These are phyloP conservation scores for Leptographium flavum DNA, from an alignment of 2,329 filamentous ascomycete species.

Conservation along the genomic window DNA sequence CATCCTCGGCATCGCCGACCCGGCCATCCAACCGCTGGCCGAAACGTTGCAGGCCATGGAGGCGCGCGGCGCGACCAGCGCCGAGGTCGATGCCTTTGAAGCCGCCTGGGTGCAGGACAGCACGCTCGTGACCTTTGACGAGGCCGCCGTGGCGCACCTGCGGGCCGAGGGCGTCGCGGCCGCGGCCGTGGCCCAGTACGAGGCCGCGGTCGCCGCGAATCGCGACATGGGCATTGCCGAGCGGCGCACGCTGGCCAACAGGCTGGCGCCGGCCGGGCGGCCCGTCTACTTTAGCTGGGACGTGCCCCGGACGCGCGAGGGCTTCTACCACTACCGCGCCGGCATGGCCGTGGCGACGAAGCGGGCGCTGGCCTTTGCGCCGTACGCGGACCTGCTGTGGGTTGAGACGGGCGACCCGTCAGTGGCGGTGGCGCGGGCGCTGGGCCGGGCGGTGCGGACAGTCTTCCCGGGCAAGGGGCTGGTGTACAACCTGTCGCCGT, in stretches of 20 bases:
- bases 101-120: conserved; percentile 78
- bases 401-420: conserved; percentile 87
- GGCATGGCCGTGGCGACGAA: conserved; percentile 82
- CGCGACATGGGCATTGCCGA: conserved; percentile 65
- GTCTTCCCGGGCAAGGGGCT: conserved; percentile 68
- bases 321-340: conserved; percentile 79
- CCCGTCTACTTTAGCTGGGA: conserved; percentile 76
- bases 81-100: conserved; percentile 78
- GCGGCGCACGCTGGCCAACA: conserved; percentile 57
- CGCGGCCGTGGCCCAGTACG: conserved; percentile 53
- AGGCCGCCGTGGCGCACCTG: conserved; percentile 70
- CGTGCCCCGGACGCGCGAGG: conserved; percentile 81
- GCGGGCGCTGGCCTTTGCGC: conserved; percentile 79
- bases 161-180: conserved; percentile 48
- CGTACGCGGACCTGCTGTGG: conserved; percentile 91
- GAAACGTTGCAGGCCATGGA: conserved; percentile 90
- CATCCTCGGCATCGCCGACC: conserved; percentile 44
- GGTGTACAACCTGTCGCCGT: conserved; percentile 92
- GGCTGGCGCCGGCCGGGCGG: conserved; percentile 46
- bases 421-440: conserved; percentile 59
- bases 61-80: conserved; percentile 55
- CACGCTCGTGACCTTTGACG: conserved; percentile 79
- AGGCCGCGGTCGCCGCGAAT: conserved; percentile 44
- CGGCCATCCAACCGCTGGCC: conserved; percentile 27
- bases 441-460: conserved; percentile 62